Base-by-base conservation (phyloP, 345 rosid genomes). In the Citrus inodora region DNA sequence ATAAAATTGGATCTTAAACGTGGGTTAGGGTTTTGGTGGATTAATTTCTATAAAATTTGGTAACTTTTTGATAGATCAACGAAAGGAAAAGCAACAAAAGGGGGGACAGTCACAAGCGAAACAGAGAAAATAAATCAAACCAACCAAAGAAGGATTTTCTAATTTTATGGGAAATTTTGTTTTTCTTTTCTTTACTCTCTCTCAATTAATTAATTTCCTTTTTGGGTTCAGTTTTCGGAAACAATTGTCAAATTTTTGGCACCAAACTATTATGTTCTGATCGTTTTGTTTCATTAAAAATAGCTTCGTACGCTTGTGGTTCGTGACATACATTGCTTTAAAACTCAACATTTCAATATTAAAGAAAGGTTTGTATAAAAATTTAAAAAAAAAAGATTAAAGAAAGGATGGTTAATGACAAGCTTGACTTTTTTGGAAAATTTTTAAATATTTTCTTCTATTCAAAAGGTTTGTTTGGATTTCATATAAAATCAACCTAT, bases 41-140 rank as follows among this genome's bases (percentile, higher is more conserved):
- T 1, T 56, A n/a, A 40, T 9, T 9, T 75, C 13, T 16, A n/a
- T 35, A 30, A 75, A 64, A 16, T 75, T 22, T 27, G 5, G 32
- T 1, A 28, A 64, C 51, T 75, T 48, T 74, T 61, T 28, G 22
- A 56, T 2, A 4, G 59, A 75, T 65, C 46, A 62, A 46, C 11
- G 7, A 30, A 24, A 30, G 40, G 22, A 74, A 9, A 2, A 27
- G 13, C 35, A 6, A 10, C 0, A 24, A 48, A 53, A 48, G 0
- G 17, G 32, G 16, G 13, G 32, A 75, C 62, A 64, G 48, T 64
- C 78, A 75, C 78, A 60, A 75, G 78, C 61, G 22, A 48, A 63
- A 75, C 46, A 27, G 24, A 64, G 32, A 7, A 21, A 48, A 62
- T 63, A 64, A 63, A 75, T 75, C 70, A 59, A 63, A 67, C 38